phyloP scores from a whole-genome alignment of 768 basidiomycete genomes.

The Hygrophorus pudorinus region DNA sequence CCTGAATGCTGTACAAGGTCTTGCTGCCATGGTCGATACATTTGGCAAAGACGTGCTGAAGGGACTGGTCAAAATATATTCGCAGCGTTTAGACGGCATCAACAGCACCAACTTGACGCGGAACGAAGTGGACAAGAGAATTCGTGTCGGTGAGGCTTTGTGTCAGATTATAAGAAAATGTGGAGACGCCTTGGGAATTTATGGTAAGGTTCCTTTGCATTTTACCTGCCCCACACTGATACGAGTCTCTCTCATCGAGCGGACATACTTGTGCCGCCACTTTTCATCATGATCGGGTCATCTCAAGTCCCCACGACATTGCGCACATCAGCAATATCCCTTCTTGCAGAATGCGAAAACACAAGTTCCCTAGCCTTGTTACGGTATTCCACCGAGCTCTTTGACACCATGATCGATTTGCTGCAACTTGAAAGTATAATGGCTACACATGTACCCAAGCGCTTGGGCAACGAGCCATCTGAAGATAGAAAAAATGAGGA shows the following conservation, averaged over 20 bases:
- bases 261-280: constrained; percentile 59
- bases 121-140: constrained; percentile 62
- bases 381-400: constrained; percentile 52
- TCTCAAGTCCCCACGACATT: constrained; percentile 59
- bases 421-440: constrained; percentile 52
- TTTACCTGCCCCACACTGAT: background rate
- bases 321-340: constrained; percentile 45
- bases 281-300: constrained; percentile 55
- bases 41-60: constrained; percentile 66
- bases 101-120: constrained; percentile 34
- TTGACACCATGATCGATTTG: constrained; percentile 65
- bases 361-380: constrained; percentile 54
- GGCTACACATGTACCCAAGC: constrained; percentile 11
- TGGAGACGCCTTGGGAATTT: constrained; percentile 55
- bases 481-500: constrained; percentile 11
- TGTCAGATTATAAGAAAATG: constrained; percentile 65
- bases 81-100: constrained; percentile 39
- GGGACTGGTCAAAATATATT: constrained; percentile 59
- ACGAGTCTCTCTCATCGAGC: constrained; percentile 28
- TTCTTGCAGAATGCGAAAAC: constrained; percentile 67
- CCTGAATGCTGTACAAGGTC: constrained; percentile 83
- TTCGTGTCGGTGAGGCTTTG: constrained; percentile 81
- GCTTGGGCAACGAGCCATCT: constrained; percentile 1
- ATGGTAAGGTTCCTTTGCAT: constrained; percentile 39
- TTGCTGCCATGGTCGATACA: constrained; percentile 75